Base-by-base conservation (phyloP, 352 stramenopile genomes). In the Globisporangium nunn region DNA sequence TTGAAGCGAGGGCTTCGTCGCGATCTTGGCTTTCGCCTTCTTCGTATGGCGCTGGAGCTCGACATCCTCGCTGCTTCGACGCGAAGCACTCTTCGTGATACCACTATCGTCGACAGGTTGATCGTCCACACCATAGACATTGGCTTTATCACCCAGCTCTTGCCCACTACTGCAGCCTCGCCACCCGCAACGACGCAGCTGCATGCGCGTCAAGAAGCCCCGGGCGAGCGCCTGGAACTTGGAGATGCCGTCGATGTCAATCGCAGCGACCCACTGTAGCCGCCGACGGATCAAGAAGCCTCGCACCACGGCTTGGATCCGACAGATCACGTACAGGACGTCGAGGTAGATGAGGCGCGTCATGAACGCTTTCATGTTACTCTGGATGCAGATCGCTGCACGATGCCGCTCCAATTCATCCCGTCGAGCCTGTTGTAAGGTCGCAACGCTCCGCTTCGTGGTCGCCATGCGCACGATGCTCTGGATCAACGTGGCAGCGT, bases 311-410 rank as follows among this genome's bases (percentile, higher is more conserved):
- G 80, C 80, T 58, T 92, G 84, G 39, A 94, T 89, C 11, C 82
- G 79, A n/a, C 74, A 81, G 44, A 92, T 75, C 44, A 88, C 63
- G 53, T 88, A 88, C n/a, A 91, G 61, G 8, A 92, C 75, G 51
- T 92, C 80, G 39, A 91, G 64, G 53, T 89, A 94, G 43, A 89
- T 88, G n/a, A 88, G 63, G 7, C 81, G 73, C 10, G 80, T 88
- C 56, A 90, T 70, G 46, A 79, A 85, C 14, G 62, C 63, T 7
- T 76, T 75, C 4, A 56, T 62, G 30, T 75, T 80, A 35, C 68
- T 59, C 58, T 94, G 84, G 31, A 94, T 85, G 3, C 71, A 15
- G 0, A 68, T 64, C 0, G 80, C 78, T 30, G 78, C 73, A 23
- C 47, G 55, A 11, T 85, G 18, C 6, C 46, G 55, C 17, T 40